These are phyloP conservation scores for Thelonectria discophora DNA, from an alignment of 2,329 filamentous ascomycete genomes.

Conservation along the genomic window DNA sequence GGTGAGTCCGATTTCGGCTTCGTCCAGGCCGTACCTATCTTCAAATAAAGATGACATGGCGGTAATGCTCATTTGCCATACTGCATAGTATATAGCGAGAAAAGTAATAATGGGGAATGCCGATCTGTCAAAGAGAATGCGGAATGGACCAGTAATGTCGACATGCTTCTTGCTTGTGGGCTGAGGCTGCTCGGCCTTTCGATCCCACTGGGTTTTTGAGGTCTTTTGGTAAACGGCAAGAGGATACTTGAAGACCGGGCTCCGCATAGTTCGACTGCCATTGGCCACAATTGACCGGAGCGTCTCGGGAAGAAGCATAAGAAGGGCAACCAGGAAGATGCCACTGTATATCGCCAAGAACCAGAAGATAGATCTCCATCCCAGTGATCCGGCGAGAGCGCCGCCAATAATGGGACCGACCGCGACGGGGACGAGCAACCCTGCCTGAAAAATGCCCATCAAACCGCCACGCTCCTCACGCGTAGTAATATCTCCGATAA, in stretches of 20 bases:
- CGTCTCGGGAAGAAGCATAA: slow-evolving; percentile 24
- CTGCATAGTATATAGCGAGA: slow-evolving; percentile 59
- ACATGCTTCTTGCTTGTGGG: slow-evolving; percentile 45
- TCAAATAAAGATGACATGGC: slow-evolving; percentile 61
- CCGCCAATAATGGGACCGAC: slow-evolving; percentile 56
- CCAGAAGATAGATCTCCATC: slow-evolving; percentile 36
- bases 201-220: slow-evolving; percentile 39
- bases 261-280: slow-evolving; percentile 54
- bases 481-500: slow-evolving; percentile 46
- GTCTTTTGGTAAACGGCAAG: slow-evolving; percentile 45
- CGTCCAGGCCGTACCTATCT: slow-evolving; percentile 51
- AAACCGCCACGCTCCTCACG: slow-evolving; percentile 42
- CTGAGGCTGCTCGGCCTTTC: background rate
- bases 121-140: slow-evolving; percentile 56
- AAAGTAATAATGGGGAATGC: slow-evolving; percentile 57
- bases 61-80: slow-evolving; percentile 65
- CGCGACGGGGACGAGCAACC: slow-evolving; percentile 51
- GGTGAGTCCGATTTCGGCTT: slow-evolving; percentile 58
- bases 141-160: slow-evolving; percentile 55
- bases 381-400: slow-evolving; percentile 44
- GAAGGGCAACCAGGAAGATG: slow-evolving; percentile 13
- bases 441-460: slow-evolving; percentile 41
- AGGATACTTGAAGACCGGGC: slow-evolving; percentile 41
- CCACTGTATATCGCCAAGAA: slow-evolving; percentile 30
- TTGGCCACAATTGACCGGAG: slow-evolving; percentile 28